Conservation (phyloP, 306 rosid genomes). For the Aeschynomene evenia region DNA sequence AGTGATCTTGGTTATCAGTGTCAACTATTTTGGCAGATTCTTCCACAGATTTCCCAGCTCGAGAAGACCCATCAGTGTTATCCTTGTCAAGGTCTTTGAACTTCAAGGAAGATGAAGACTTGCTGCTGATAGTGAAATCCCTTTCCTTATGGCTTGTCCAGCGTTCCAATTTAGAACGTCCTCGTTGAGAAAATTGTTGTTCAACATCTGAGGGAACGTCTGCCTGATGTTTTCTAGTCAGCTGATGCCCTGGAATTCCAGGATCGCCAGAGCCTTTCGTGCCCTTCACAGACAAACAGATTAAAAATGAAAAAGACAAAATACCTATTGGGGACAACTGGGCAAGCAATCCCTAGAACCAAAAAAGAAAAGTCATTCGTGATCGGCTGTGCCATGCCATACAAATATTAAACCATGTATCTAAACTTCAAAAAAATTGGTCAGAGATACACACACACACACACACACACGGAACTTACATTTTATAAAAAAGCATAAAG, state of each 20-base stretch:
- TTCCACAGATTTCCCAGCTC: slow-evolving; percentile 58
- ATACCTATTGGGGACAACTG: not conserved
- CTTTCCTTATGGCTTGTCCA: slow-evolving; percentile 95
- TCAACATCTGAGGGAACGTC: slow-evolving; percentile 73
- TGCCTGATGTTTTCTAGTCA: slow-evolving; percentile 59
- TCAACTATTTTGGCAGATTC: slow-evolving; percentile 54
- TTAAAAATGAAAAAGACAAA: not conserved
- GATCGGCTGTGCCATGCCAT: slow-evolving; percentile 8
- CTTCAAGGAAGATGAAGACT: slow-evolving; percentile 59
- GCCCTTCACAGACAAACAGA: slow-evolving; percentile 54
- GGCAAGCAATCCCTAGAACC: not conserved
- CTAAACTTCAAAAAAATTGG: slow-evolving; percentile 6
- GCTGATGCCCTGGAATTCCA: slow-evolving; percentile 46
- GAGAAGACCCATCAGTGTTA: slow-evolving; percentile 49
- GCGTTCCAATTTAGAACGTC: slow-evolving; percentile 95
- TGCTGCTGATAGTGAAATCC: slow-evolving; percentile 60
- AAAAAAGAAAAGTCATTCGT: slow-evolving; percentile 6
- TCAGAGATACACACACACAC: not conserved
- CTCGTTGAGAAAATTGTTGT: slow-evolving; percentile 66
- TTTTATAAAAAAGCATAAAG: slow-evolving; percentile 38
- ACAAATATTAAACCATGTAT: not conserved
- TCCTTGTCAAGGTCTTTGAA: slow-evolving; percentile 55
- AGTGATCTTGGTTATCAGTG: slow-evolving; percentile 45
- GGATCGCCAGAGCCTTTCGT: slow-evolving; percentile 56
- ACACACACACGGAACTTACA: slow-evolving; percentile 6